Conservation (phyloP, 306 rosid species). For the Rosa chinensis region DNA sequence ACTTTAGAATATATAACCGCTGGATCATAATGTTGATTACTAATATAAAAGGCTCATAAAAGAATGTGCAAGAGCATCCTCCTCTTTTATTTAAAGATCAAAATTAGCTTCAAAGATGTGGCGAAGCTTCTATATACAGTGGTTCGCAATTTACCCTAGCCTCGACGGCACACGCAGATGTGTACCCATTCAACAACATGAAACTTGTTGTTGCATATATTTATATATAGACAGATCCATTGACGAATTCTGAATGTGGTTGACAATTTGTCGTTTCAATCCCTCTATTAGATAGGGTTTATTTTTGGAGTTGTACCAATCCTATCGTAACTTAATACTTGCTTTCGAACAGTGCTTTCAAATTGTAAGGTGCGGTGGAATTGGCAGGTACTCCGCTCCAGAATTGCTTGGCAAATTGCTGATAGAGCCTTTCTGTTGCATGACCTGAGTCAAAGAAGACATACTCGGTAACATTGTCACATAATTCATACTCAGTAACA, state of each 20-base stretch:
- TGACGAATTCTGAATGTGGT: neutral
- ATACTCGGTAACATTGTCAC: conserved; percentile 32
- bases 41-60: neutral
- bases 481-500: conserved; percentile 30
- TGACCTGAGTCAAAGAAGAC: conserved; percentile 48
- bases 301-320: neutral
- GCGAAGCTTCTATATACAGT: neutral
- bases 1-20: neutral
- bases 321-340: neutral
- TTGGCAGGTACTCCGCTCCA: conserved; percentile 35
- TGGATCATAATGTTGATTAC: neutral
- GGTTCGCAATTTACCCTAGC: neutral
- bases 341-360: conserved; percentile 30
- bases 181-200: neutral
- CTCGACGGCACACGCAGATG: neutral
- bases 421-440: conserved; percentile 27
- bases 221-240: neutral
- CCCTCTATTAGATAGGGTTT: neutral
- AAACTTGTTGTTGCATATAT: neutral
- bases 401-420: conserved; percentile 27
- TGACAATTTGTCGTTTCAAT: neutral
- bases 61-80: neutral
- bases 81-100: neutral
- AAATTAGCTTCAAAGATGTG: neutral
- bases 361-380: conserved; percentile 25